These are phyloP conservation scores for Yarrowia hollandica DNA, from an alignment of 805 yeast genomes.

Conservation along the genomic window DNA sequence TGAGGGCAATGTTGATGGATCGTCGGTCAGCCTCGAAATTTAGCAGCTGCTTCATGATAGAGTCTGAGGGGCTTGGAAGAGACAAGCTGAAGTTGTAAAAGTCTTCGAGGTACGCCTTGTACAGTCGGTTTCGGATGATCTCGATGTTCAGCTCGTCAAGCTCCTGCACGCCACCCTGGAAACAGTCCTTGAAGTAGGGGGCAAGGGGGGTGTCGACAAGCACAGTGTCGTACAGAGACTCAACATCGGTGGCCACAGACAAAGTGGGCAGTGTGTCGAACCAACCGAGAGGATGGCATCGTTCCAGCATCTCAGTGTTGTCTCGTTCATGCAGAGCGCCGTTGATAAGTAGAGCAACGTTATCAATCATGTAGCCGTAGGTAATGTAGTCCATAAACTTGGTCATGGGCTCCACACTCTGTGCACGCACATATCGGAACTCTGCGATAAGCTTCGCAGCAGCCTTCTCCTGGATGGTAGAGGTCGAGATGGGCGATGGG, in stretches of 20 bases:
- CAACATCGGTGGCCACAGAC: constrained; percentile 91
- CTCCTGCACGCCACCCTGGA: constrained; percentile 70
- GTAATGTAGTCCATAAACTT: constrained; percentile 89
- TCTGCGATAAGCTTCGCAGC: constrained; percentile 73
- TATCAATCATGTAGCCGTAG: constrained; percentile 98
- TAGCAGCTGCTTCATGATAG: constrained; percentile 74
- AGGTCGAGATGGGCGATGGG: constrained; percentile 79
- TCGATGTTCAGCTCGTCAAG: constrained; percentile 95
- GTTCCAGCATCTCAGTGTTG: constrained; percentile 76
- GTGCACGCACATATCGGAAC: constrained; percentile 80
- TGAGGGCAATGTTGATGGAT: constrained; percentile 84
- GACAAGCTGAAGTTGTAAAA: constrained; percentile 67
- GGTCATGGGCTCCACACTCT: constrained; percentile 76
- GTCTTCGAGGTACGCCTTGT: constrained; percentile 90
- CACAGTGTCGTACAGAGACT: constrained; percentile 88
- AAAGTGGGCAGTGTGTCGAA: constrained; percentile 95
- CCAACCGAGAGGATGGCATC: constrained; percentile 98
- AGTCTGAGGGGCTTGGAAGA: constrained; percentile 73
- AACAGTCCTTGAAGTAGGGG: constrained; percentile 88
- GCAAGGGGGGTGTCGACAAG: constrained; percentile 96
- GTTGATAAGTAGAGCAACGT: constrained; percentile 91
- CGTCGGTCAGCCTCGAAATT: constrained; percentile 95
- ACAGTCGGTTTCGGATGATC: constrained; percentile 85
- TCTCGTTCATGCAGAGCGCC: constrained; percentile 97
- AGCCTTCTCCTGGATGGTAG: constrained; percentile 79